Base-by-base conservation (phyloP, 2,329 filamentous ascomycete species). In the Dactylellina cionopaga region DNA sequence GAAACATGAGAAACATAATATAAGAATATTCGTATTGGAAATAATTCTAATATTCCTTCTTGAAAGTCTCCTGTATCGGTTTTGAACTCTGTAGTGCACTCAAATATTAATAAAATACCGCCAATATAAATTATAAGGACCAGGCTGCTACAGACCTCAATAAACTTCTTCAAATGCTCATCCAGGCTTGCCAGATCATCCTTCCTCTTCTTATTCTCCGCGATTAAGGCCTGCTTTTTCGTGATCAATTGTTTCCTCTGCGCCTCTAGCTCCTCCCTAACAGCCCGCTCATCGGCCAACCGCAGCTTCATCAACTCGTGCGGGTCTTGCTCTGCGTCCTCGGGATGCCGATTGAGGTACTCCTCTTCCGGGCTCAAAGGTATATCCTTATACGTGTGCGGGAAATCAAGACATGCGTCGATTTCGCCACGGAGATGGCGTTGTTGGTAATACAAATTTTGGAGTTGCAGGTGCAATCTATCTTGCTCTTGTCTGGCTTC, bases 371-470 rank as follows among this genome's bases (percentile, higher is more conserved):
- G 84, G n/a, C 96, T 89, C 55, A 99, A 84, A 5, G 94, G 93
- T 2, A 99, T 86, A 71, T 91, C 88, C 75, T 89, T 88, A 80
- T 97, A 97, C 75, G 91, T 92, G 82, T 99, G 94, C 76, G 76
- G 76, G 47, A 77, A 78, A 43, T 77, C 76, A 64, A 74, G 68
- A 80, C 95, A 98, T 6, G 91, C 92, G 0, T 87, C 84, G 73
- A 99, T 98, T 81, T 99, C 95, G 51, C 91, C 91, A 75, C 91
- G 88, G 60, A 99, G 83, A 80, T 97, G 92, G 60, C 92, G 85
- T 82, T 98, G 93, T 81, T 99, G 94, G 79, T 99, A 99, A 80
- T 95, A 96, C 5, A 99, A 83, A 78, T 99, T 99, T 81, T 98
- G 94, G 62, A 99, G 85, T 78, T 96, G 91, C 35, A 99, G 85